Evolutionary conservation across 768 basidiomycete species (phyloP), one percentile per base, ranked within the genome.

Genomic region (Goffeauzyma gilvescens): DNA sequence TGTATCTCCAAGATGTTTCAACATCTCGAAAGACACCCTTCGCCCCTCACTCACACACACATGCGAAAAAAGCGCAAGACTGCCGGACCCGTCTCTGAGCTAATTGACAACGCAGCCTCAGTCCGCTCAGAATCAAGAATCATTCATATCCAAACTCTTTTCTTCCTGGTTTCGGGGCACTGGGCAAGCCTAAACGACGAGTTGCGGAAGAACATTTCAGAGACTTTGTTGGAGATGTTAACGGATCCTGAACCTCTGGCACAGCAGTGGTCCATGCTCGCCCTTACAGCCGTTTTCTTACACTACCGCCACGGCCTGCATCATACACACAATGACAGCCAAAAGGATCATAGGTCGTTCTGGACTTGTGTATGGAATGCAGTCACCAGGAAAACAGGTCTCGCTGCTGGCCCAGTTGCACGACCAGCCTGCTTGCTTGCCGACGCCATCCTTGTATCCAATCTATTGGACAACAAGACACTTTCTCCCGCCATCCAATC

Each of bases 201-300:
- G 4, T 68, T 79, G 28, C 77, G 76, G 49, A 64, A 67, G 33
- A 69, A 72, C 2, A 66, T 86, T 25, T 63, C 78, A 37, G 53
- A 67, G 17, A 62, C 68, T 1, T 69, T 87, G 22, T 54, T 76
- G 9, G 70, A 73, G 35, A 70, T 78, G 27, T 66, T 89, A 24
- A 69, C 75, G 4, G 65, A 71, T 21, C 76, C 81, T 30, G 79
- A 86, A 37, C 55, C 68, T 1, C 55, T 59, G 3, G 65, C 81
- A 1, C 87, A 90, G 54, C 77, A 76, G 2, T 95, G 87, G 89
- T 69, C 77, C 1, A 81, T 90, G 54, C 53, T 90, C 23, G 81
- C 76, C 55, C 67, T 86, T 32, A 78, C 81, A 12, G 74, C 80
- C 6, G 69, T 90, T 26, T 41, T 31, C 25, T 23, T 8, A 38